Evolutionary conservation across 441 rosid species (phyloP), one percentile per base, ranked within the genome.

Genomic region (Brassica hybrid): DNA sequence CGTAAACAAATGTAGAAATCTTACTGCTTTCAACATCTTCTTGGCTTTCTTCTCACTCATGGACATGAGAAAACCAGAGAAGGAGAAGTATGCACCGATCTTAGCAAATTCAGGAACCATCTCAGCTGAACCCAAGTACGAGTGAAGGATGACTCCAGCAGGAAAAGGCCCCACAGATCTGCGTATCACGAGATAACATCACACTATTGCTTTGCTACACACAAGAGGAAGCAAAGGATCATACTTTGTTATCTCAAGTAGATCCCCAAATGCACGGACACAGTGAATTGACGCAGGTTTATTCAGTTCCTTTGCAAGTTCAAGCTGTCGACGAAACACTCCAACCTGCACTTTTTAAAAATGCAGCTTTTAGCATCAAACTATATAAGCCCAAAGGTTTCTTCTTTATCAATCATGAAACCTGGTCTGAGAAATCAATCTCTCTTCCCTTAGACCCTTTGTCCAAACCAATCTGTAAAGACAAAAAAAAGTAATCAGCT

Each of bases 51-150:
- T 84, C 60, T 64, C 81, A 79, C 87, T 88, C 93, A 91, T 83
- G 65, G 89, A 79, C 94, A 90, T 90, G 4, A 90, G 86, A 76
- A 83, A 94, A 65, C 98, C 98, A n/a, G 99, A 96, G 81, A 96
- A 88, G 18, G 98, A 96, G 82, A 96, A 96, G 72, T 94, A 91
- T 17, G 94, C 97, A 78, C 99, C 97, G 21, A 90, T 90, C 83
- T 89, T 88, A 17, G 95, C 86, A 38, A 91, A 83, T 74, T 94
- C 96, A 81, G 97, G 91, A 80, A 96, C 97, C 93, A 96, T 91
- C 89, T 91, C 97, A 25, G 97, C 92, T 6, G 98, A 88, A 58
- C 98, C 97, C 45, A 87, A 76, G 83, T 84, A 96, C 18, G 98
- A 92, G 77, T 94, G 98, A 69, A 96, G 97, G 78, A 96, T 90